Base-by-base conservation (phyloP, 768 basidiomycete genomes). In the Pleurotus ostreatus region DNA sequence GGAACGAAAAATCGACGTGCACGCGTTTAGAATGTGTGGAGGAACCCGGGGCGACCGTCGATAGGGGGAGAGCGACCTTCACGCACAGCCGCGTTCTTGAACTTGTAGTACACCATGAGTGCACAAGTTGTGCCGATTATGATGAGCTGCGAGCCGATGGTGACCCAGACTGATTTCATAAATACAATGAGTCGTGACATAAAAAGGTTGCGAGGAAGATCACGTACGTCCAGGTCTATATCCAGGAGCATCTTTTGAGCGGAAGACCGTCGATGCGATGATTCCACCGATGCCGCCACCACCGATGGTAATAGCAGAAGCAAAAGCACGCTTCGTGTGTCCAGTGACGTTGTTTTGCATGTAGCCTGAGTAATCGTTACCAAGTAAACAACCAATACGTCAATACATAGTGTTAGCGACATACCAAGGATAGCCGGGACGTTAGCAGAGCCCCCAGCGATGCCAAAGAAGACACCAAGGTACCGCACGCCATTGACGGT, bases 251-350 rank as follows among this genome's bases (percentile, higher is more conserved):
- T 76, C 73, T 47, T 70, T 43, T 49, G 74, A 65, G 5, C 70
- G 66, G 57, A 65, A 76, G 56, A 72, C 70, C 34, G 68, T 71
- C 4, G 72, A 72, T 8, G 72, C 72, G 37, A 76, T 63, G 56
- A 75, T 71, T 30, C 74, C 74, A 20, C 73, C 72, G 34, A 75
- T 64, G 23, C 74, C 74, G 20, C 71, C 73, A 48, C 71, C 67
- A 0, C 67, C 64, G 34, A 72, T 64, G 39, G 70, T 70, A n/a
- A 68, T 54, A 2, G 72, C 73, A 5, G 69, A 74, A n/a, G 71
- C 69, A 5, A 78, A 72, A 6, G 74, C 64, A 39, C 76, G 72
- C 63, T 75, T 74, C 26, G 63, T 68, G 58, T 75, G 70, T 3
- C 69, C 66, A 6, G 68, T 65, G 22, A 73, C 62, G 56, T 74